These are phyloP conservation scores for Urtica urens DNA, from an alignment of 306 rosid species.

Conservation along the genomic window DNA sequence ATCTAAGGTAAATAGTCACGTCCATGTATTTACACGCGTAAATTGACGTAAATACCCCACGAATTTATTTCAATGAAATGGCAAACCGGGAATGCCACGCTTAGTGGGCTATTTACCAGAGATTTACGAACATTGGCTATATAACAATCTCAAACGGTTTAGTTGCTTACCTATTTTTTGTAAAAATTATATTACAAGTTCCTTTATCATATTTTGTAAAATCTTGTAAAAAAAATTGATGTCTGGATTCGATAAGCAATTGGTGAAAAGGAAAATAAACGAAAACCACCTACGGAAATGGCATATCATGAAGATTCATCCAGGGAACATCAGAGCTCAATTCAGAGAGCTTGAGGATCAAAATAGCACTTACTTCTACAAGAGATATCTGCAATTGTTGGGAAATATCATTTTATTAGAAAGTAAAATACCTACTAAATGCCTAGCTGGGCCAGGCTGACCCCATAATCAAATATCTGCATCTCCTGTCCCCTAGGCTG, in stretches of 20 bases:
- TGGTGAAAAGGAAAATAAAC: constrained; percentile 15
- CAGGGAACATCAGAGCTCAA: constrained; percentile 48
- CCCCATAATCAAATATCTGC: constrained; percentile 23
- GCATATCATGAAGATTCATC: constrained; percentile 47
- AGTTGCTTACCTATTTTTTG: too few relatives aligned
- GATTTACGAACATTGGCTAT: too few relatives aligned
- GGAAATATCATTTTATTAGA: constrained; percentile 56
- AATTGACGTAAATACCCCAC: too few relatives aligned
- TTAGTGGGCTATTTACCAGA: too few relatives aligned
- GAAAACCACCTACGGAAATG: constrained; percentile 37
- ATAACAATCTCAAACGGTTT: too few relatives aligned
- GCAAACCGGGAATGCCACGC: too few relatives aligned
- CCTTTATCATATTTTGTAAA: too few relatives aligned
- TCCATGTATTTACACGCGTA: too few relatives aligned
- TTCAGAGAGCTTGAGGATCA: constrained; percentile 42
- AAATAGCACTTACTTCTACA: constrained; percentile 59
- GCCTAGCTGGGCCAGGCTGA: constrained; percentile 30
- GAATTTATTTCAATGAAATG: too few relatives aligned
- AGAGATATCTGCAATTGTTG: constrained; percentile 61
- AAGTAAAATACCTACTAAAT: constrained; percentile 26
- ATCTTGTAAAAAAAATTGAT: too few relatives aligned
- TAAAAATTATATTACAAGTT: too few relatives aligned
- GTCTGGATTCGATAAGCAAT: not conserved
- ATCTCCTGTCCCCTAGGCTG: constrained; percentile 28
- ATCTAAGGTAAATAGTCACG: too few relatives aligned